Base-by-base conservation (phyloP, 257 asterid species). In the Solanum tacnaense region DNA sequence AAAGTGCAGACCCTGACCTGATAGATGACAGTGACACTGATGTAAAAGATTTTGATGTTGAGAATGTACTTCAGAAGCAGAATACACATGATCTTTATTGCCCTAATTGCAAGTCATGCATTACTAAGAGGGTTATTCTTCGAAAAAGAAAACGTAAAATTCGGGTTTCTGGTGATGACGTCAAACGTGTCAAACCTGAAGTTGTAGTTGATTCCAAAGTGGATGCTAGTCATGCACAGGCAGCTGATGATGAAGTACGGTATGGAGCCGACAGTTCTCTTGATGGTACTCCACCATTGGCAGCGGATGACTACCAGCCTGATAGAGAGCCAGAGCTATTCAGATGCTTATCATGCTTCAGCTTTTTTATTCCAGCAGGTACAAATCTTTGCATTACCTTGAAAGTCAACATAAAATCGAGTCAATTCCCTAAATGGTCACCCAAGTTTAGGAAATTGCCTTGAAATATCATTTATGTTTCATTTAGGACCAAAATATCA, bases 331-430 rank as follows among this genome's bases (percentile, higher is more conserved):
- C 96, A 67, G 94, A 89, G 87, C 13, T 95, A 87, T 97, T 97
- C 94, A 94, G 98, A 94, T 97, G 98, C 93, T 91, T 96, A 73
- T 92, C 98, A 81, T 96, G 99, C 94, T 96, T 96, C 94, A 94
- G 94, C 90, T 92, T 96, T 90, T 96, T 96, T 91, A 92, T 94
- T 82, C 98, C 97, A 78, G 85, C 92, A 81, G 95, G 99, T 96
- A 89, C 87, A 88, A 35, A 84, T 70, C 49, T 21, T 86, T 56
- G 39, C 71, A 49, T 49, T 16, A 31, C 44, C 86, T 82, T 46
- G 44, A 20, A 79, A 49, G 44, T 49, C 32, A 20, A 82, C 44
- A 81, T 29, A 81, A n/a, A n/a, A n/a, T n/a, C n/a, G n/a, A 34
- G 31, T 29, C 31, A 29, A 29, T 29, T 29, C 31, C 31, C 31